Conservation (phyloP, 2,329 filamentous ascomycete species). For the Didymellaceae sp. region DNA sequence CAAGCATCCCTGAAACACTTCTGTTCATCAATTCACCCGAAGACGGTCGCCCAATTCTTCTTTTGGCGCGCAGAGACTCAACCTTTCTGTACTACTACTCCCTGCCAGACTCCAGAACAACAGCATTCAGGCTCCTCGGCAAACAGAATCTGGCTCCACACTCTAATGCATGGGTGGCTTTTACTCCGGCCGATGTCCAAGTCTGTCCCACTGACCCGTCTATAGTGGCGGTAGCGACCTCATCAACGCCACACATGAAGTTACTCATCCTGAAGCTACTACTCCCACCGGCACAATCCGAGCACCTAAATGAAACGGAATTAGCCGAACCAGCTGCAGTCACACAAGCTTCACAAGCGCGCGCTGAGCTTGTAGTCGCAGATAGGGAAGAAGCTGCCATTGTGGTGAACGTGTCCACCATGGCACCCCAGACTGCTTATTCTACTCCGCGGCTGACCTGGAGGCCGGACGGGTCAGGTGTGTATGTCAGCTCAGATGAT, state of each 20-base stretch:
- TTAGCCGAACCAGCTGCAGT: slow-evolving; percentile 20
- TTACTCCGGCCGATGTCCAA: slow-evolving; percentile 65
- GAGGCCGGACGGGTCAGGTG: slow-evolving; percentile 66
- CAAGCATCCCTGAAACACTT: slow-evolving; percentile 65
- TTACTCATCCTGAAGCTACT: slow-evolving; percentile 65
- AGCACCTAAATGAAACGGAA: slow-evolving; percentile 5
- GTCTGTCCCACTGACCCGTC: slow-evolving; percentile 61
- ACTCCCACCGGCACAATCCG: slow-evolving; percentile 51
- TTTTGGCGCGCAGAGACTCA: slow-evolving; percentile 64
- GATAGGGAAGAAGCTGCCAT: slow-evolving; percentile 67
- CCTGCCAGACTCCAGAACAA: slow-evolving; percentile 28
- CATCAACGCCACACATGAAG: slow-evolving; percentile 67
- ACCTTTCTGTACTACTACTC: slow-evolving; percentile 65
- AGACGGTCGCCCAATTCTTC: slow-evolving; percentile 53
- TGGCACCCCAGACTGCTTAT: slow-evolving; percentile 69
- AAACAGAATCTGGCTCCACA: slow-evolving; percentile 67
- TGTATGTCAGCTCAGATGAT: slow-evolving; percentile 71
- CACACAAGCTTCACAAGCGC: slow-evolving; percentile 60
- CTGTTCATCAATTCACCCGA: slow-evolving; percentile 61
- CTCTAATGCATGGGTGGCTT: slow-evolving; percentile 69
- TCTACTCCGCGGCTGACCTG: slow-evolving; percentile 68
- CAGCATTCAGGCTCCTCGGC: slow-evolving; percentile 52
- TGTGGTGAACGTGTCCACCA: slow-evolving; percentile 63
- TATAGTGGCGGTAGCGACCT: slow-evolving; percentile 66
- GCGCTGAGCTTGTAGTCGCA: slow-evolving; percentile 58